Evolutionary conservation across 1,284 basidiomycete genomes (phyloP).

Genomic region (Apiotrichum gamsii): DNA sequence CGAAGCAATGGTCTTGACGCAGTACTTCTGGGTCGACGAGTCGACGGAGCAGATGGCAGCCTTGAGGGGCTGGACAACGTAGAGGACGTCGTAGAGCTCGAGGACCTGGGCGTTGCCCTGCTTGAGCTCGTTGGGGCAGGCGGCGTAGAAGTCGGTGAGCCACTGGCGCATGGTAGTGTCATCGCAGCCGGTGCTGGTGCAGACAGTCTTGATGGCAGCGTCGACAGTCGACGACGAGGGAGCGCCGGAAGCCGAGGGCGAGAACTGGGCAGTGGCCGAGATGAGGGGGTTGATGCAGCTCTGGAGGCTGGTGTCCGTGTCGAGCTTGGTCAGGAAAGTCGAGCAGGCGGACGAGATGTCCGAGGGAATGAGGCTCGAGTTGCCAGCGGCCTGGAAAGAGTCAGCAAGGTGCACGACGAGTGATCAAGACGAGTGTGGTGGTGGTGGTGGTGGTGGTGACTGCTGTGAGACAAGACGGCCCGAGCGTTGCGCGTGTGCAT

Average conservation of each 20-base stretch:
- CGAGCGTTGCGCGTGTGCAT: no score
- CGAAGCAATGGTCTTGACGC: slow-evolving; percentile 51
- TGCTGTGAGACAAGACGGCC: no score
- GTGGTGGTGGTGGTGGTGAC: no score
- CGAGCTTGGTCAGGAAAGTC: slow-evolving; percentile 58
- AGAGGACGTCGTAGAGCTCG: slow-evolving; percentile 69
- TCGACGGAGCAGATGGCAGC: slow-evolving; percentile 67
- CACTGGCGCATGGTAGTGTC: slow-evolving; percentile 56
- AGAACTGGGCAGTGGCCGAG: slow-evolving; percentile 57
- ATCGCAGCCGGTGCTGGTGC: slow-evolving; percentile 55
- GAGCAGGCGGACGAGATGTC: slow-evolving; percentile 58
- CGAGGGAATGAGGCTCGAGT: slow-evolving; percentile 49
- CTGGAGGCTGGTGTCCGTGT: slow-evolving; percentile 56
- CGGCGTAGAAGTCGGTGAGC: slow-evolving; percentile 62
- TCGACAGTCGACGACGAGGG: slow-evolving; percentile 53
- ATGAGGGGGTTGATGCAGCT: slow-evolving; percentile 63
- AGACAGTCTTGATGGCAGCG: slow-evolving; percentile 57
- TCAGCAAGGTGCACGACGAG: neutral
- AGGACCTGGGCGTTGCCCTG: slow-evolving; percentile 52
- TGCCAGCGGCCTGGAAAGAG: neutral
- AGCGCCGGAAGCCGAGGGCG: slow-evolving; percentile 53
- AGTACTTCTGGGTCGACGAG: slow-evolving; percentile 59
- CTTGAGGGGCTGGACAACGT: slow-evolving; percentile 60
- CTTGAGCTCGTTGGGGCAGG: slow-evolving; percentile 63
- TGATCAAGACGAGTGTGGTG: no score